Evolutionary conservation across 1,139 yeast species (phyloP), one percentile per base, ranked within the genome.

Genomic region (Sugiyamaella novakii): DNA sequence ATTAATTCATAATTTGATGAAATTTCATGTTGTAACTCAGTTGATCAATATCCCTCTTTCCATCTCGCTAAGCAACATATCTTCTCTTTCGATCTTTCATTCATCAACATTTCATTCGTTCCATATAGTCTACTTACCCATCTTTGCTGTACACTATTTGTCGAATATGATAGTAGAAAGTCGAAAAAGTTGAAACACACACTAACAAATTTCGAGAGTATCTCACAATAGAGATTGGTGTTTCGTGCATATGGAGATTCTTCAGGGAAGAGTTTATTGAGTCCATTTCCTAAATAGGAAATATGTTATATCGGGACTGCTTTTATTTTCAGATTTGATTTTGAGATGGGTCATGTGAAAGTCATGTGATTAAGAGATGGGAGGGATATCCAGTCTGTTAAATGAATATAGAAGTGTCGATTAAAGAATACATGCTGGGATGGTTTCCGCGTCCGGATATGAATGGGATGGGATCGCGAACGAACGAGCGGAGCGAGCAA

Each of bases 71-170:
- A n/a, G n/a, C n/a, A 15, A 6, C 14, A 7, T n/a, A 3, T 24
- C 19, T 18, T 8, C 14, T 17, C 34, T 5, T n/a, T 29, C 36
- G 5, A 10, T 40, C 44, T 3, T 29, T 36, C n/a, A 27, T 15
- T 11, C 6, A 8, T 34, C n/a, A n/a, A n/a, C n/a, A n/a, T n/a
- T n/a, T 31, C 51, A 37, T 14, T 18, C 15, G 27, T 14, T 6
- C 28, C 37, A 4, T 25, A 7, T 14, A 19, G 31, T 31, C 29
- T 31, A 46, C 49, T 37, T 40, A 46, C 49, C 49, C 49, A 49
- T 49, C 51, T 39, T 22, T 44, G 43, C 41, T 27, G 45, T 42
- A 31, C 35, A 42, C 46, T 49, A 40, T 37, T 43, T 39, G 46
- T 41, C 34, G 53, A 19, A 14, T 31, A 24, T 41, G 45, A 25